Percentiles rank a stretch among this genome's conserved stretches.
phyloP scores from a whole-genome alignment of 345 rosid species.

The Physaria fendleri region DNA sequence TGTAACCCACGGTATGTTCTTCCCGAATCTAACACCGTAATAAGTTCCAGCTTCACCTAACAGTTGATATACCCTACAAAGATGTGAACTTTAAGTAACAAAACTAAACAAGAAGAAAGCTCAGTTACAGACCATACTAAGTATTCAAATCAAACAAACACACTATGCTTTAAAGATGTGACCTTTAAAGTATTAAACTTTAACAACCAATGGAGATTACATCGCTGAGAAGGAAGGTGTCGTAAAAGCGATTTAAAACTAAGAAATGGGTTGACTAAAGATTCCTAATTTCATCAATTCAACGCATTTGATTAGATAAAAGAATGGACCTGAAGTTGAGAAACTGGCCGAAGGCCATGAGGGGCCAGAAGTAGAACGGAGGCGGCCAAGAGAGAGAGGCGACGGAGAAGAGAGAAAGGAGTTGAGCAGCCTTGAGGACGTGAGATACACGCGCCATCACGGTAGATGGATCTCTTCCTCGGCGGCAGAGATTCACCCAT shows the following conservation, averaged over 20 bases:
- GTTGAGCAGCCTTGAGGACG: conserved; percentile 69
- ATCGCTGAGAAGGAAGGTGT: not conserved
- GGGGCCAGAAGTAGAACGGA: conserved; percentile 83
- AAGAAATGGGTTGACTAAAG: not conserved
- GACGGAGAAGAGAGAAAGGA: conserved; percentile 62
- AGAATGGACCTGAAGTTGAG: conserved; percentile 67
- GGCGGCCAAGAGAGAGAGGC: conserved; percentile 78
- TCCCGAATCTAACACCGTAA: conserved; percentile 83
- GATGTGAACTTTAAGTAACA: not conserved
- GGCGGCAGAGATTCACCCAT: conserved; percentile 75
- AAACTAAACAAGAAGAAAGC: not conserved
- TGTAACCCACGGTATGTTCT: conserved; percentile 74
- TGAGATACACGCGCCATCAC: conserved; percentile 71
- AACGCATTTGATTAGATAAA: not conserved
- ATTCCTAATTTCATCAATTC: not conserved
- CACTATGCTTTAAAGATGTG: conserved; percentile 1
- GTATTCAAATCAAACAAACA: not conserved
- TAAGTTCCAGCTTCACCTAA: conserved; percentile 91
- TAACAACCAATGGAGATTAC: not conserved
- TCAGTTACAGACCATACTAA: not conserved
- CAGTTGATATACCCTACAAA: conserved; percentile 74
- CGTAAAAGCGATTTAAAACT: not conserved
- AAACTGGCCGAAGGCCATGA: conserved; percentile 77
- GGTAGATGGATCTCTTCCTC: conserved; percentile 60
- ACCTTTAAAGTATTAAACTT: not conserved